Percentiles rank a stretch among this genome's conserved stretches.
Conservation (phyloP, 768 basidiomycete genomes). For the Xerocomellus chrysenteron region DNA sequence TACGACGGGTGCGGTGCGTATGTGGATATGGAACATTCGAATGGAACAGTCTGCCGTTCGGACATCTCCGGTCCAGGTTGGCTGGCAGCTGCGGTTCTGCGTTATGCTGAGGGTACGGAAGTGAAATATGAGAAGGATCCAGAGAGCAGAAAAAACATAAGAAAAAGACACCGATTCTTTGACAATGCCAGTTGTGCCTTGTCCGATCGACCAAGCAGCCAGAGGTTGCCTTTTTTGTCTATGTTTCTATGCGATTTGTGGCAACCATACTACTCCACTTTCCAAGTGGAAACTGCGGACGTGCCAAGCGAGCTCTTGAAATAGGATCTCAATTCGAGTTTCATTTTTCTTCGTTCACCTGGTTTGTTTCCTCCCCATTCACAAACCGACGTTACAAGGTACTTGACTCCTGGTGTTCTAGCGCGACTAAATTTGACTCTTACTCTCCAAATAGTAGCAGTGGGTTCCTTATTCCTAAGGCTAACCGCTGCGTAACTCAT, state of each 20-base stretch:
- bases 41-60: conserved; percentile 19
- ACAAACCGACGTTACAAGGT: conserved; percentile 3
- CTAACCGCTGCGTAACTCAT: conserved; percentile 7
- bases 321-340: conserved; percentile 1
- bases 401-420: background rate
- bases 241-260: background rate
- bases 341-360: background rate
- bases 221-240: conserved; percentile 11
- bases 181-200: too few relatives aligned
- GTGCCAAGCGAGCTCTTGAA: background rate
- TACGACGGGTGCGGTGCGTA: conserved; percentile 6
- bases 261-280: too few relatives aligned
- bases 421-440: background rate
- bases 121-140: background rate
- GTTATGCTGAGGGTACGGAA: background rate
- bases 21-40: conserved; percentile 28
- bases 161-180: background rate
- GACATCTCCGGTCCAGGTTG: conserved; percentile 12
- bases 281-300: background rate
- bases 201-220: background rate
- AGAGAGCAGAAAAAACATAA: background rate
- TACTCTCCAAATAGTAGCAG: background rate
- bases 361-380: background rate
- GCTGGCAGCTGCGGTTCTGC: background rate
- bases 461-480: conserved; percentile 3